These are phyloP conservation scores for Neofusicoccum sp. DNA, from an alignment of 2,329 filamentous ascomycete genomes.

Conservation along the genomic window DNA sequence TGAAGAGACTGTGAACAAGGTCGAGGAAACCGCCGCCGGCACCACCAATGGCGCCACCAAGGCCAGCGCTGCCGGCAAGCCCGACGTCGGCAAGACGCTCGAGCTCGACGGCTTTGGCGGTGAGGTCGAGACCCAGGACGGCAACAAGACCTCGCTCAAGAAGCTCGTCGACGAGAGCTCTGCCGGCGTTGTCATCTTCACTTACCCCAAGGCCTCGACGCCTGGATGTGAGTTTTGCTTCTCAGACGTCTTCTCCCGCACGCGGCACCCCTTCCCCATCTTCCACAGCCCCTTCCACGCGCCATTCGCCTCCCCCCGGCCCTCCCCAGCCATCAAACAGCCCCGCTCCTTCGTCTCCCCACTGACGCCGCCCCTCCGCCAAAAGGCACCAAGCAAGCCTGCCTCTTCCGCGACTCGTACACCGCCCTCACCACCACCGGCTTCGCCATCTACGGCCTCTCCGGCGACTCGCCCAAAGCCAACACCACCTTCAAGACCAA, in stretches of 20 bases:
- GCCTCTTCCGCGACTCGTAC: constrained; percentile 87
- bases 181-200: constrained; percentile 86
- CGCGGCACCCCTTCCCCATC: background rate
- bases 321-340: background rate
- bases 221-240: constrained; percentile 73
- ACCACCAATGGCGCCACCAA: constrained; percentile 30
- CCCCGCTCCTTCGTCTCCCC: background rate
- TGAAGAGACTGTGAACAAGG: constrained; percentile 28
- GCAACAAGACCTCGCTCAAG: constrained; percentile 74
- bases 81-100: constrained; percentile 52
- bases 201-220: constrained; percentile 92
- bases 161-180: constrained; percentile 79
- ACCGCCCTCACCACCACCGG: constrained; percentile 72
- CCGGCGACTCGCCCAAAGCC: constrained; percentile 80
- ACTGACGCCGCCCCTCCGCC: constrained; percentile 62
- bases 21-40: constrained; percentile 28
- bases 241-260: background rate
- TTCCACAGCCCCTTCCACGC: background rate
- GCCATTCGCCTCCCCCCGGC: background rate
- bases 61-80: constrained; percentile 26
- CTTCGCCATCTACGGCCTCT: constrained; percentile 85
- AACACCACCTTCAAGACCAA: constrained; percentile 93
- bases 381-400: constrained; percentile 86
- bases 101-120: constrained; percentile 57
- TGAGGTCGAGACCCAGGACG: constrained; percentile 82